Conservation (phyloP, 306 rosid genomes). For the Sicyos edulis region DNA sequence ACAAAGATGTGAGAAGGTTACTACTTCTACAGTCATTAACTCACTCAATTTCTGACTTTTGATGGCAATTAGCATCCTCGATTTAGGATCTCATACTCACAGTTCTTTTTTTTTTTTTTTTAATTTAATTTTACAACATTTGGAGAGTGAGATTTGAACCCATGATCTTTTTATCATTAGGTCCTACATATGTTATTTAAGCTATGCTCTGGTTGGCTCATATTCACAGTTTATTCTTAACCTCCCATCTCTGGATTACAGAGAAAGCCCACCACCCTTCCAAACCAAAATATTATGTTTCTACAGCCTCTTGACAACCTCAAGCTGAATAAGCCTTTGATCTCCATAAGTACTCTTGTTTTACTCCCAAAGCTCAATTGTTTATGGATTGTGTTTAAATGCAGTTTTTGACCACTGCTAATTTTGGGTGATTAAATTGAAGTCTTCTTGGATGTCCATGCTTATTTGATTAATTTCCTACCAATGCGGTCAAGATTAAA, state of each 20-base stretch:
- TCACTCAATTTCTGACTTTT: neutral
- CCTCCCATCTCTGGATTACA: neutral
- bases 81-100: neutral
- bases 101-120: no score
- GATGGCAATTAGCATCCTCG: constrained; percentile 5
- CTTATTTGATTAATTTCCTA: neutral
- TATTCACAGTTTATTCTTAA: neutral
- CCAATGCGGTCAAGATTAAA: neutral
- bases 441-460: neutral
- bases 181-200: no score
- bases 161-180: no score
- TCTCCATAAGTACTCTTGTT: neutral
- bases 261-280: neutral
- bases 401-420: constrained; percentile 7
- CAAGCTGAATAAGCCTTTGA: neutral
- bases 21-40: neutral
- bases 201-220: no score
- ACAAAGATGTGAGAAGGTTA: neutral
- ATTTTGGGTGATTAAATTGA: neutral
- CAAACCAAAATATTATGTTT: constrained; percentile 6
- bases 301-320: neutral
- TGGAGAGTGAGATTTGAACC: no score
- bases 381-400: neutral
- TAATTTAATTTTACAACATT: no score
- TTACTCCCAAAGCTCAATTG: neutral